Evolutionary conservation across 2,329 filamentous ascomycete genomes (phyloP), one percentile per base, ranked within the genome.

Genomic region (Cordyceps sp.): DNA sequence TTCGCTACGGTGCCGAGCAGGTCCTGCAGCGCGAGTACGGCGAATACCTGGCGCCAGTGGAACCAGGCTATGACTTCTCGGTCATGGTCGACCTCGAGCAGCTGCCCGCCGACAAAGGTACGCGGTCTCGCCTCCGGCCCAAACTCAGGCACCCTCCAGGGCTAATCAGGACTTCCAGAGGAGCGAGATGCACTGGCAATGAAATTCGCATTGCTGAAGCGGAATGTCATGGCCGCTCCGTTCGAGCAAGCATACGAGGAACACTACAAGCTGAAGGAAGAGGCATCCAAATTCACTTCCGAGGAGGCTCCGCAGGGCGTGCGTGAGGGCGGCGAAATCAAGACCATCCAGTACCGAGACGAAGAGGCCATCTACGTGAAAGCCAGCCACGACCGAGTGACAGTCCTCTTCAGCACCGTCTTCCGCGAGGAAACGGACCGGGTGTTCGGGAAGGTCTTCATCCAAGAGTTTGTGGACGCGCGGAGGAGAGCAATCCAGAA

Each of bases 351-450:
- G 57, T 98, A 99, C 62, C 81, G 90, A 35, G 92, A 99, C 49
- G 86, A 96, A 63, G 90, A 99, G 57, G 86, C 90, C 32, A 96
- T 99, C 50, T 98, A 93, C 57, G 79, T 98, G 63, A 96, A 98
- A 63, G 88, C 90, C 39, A 92, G 82, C 55, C 81, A 92, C 61
- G 90, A 99, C 54, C 77, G 90, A 48, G 90, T 99, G 32, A 98
- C 92, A 1, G 86, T 98, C 48, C 98, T 98, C 50, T 98, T 98
- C 68, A 93, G 85, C 59, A 98, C 90, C 26, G 73, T 96, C 32
- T 99, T 99, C 68, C 71, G 84, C 36, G 92, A 99, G 53, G 92
- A 98, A 61, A 98, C 92, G 33, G 90, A 98, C 53, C 70, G 88
- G 39, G 83, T 99, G 36, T 98, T 93, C 48, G 90, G 90, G 45